Conservation (phyloP, 2,329 filamentous ascomycete species). For the Juglanconis juglandina region DNA sequence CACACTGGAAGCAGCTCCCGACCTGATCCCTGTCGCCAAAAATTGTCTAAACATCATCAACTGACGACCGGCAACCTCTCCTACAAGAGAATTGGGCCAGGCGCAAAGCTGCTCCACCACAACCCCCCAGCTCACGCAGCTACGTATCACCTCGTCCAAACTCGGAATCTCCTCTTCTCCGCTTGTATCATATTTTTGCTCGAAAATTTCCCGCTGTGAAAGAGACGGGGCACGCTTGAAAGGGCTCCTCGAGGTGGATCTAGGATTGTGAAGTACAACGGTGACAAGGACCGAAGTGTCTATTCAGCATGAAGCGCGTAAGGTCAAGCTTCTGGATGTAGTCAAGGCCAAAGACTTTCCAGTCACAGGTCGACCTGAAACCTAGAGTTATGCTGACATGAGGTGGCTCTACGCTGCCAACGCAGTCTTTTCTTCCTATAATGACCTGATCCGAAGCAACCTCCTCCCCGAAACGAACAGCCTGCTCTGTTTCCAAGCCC, state of each 20-base stretch:
- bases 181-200: not conserved
- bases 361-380: not conserved
- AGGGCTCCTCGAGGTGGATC: not conserved
- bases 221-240: not conserved
- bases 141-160: not conserved
- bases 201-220: not conserved
- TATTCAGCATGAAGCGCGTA: constrained; percentile 18
- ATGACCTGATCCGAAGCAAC: constrained; percentile 13
- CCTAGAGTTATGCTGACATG: constrained; percentile 3
- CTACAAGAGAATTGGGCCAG: not conserved
- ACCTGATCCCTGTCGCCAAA: constrained; percentile 4
- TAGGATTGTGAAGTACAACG: constrained; percentile 1
- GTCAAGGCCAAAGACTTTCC: not conserved
- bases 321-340: not conserved
- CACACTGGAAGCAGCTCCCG: constrained; percentile 1
- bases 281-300: not conserved
- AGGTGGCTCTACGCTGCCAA: not conserved
- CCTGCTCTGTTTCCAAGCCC: constrained; percentile 10
- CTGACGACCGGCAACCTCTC: not conserved
- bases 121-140: not conserved
- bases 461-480: constrained; percentile 2
- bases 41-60: constrained; percentile 14
- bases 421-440: constrained; percentile 9
- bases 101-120: constrained; percentile 3
- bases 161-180: not conserved